Percentiles rank a stretch among this genome's conserved stretches.
These are phyloP conservation scores for Phytophthora citrophthora DNA, from an alignment of 352 stramenopile species.

Conservation along the genomic window DNA sequence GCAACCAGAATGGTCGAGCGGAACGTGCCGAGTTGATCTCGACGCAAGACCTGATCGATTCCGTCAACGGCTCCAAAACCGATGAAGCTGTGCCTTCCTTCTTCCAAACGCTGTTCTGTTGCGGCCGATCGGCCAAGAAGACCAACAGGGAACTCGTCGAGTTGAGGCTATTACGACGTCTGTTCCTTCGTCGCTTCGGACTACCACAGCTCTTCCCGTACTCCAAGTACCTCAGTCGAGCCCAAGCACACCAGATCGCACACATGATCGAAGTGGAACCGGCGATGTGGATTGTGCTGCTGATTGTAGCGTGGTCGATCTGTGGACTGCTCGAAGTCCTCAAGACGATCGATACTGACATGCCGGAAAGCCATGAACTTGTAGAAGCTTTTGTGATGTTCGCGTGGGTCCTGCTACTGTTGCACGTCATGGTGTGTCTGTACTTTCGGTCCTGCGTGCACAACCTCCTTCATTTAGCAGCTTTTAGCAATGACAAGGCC, in stretches of 20 bases:
- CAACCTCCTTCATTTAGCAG: conserved; percentile 19
- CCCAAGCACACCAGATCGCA: conserved; percentile 75
- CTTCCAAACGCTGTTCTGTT: conserved; percentile 23
- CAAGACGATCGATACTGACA: conserved; percentile 17
- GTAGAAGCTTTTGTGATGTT: conserved; percentile 48
- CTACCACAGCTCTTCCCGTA: conserved; percentile 65
- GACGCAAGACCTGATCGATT: conserved; percentile 38
- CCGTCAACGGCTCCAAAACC: conserved; percentile 2
- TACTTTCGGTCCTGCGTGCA: conserved; percentile 42
- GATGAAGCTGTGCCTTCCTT: conserved; percentile 12
- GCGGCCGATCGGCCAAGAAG: conserved; percentile 16
- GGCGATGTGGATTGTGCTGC: conserved; percentile 60
- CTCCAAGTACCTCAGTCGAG: conserved; percentile 73
- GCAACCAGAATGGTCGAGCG: conserved; percentile 44
- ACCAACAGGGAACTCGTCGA: conserved; percentile 31
- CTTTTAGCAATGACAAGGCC: conserved; percentile 24
- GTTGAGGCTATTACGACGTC: conserved; percentile 44
- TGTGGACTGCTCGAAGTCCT: conserved; percentile 38
- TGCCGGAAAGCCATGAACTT: conserved; percentile 34
- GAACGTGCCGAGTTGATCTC: conserved; percentile 53
- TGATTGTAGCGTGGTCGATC: conserved; percentile 47
- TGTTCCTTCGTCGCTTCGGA: conserved; percentile 48
- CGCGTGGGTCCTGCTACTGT: conserved; percentile 40
- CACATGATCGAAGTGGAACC: conserved; percentile 79
- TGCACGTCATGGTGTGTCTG: conserved; percentile 44